Conservation (phyloP, 2,329 filamentous ascomycete species). For the Ascochyta clinopodiicola region DNA sequence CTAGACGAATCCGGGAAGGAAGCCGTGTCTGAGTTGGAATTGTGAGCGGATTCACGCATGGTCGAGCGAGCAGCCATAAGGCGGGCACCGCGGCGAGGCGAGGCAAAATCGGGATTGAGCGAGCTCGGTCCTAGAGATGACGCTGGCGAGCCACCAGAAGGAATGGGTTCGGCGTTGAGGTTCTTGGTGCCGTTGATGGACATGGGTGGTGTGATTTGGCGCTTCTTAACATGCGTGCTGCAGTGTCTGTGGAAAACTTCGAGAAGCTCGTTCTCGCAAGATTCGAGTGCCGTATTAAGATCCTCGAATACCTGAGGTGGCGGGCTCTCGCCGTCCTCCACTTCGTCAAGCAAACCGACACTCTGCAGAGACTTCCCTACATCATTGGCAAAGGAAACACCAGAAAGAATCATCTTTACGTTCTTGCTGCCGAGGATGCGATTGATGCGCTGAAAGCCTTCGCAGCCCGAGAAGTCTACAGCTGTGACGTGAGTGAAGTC, state of each 20-base stretch:
- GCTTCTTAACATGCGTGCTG: conserved; percentile 45
- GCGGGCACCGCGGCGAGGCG: conserved; percentile 79
- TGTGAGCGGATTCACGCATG: conserved; percentile 61
- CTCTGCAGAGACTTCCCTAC: conserved; percentile 81
- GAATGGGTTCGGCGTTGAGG: conserved; percentile 19
- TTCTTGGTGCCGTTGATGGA: conserved; percentile 34
- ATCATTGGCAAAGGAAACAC: conserved; percentile 76
- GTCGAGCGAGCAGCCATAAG: conserved; percentile 79
- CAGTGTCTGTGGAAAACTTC: conserved; percentile 63
- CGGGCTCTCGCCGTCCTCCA: conserved; percentile 67
- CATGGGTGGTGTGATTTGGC: conserved; percentile 45
- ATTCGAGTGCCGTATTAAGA: conserved; percentile 90
- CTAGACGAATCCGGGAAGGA: conserved; percentile 24
- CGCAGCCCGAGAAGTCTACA: conserved; percentile 93
- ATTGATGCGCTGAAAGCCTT: conserved; percentile 92
- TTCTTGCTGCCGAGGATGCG: conserved; percentile 78
- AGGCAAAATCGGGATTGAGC: conserved; percentile 68
- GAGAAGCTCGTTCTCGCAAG: conserved; percentile 92
- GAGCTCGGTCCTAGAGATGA: conserved; percentile 39
- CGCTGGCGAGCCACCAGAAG: conserved; percentile 30
- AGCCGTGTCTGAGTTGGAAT: conserved; percentile 14
- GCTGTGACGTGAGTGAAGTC: conserved; percentile 90
- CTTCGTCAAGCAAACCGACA: conserved; percentile 79
- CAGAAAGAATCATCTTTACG: conserved; percentile 82
- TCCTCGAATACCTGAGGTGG: conserved; percentile 75